Percentiles rank a stretch among this genome's conserved stretches.
phyloP scores from a whole-genome alignment of 176 grass and related monocot genomes.

The Aegilops bicornis region DNA sequence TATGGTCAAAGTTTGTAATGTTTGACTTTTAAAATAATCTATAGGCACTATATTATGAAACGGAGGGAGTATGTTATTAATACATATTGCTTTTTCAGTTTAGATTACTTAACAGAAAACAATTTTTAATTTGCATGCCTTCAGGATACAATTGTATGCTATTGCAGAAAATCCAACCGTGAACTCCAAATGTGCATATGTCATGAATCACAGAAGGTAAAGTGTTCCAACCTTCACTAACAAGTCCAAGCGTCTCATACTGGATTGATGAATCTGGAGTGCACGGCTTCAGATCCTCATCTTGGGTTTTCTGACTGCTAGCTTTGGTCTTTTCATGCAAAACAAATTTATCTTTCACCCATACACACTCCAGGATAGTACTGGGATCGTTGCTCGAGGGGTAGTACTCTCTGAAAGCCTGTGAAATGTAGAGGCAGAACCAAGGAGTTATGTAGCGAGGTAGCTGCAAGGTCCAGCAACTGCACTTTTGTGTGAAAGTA shows the following conservation, averaged over 20 bases:
- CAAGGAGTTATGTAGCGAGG: background rate
- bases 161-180: slow-evolving; percentile 2
- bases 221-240: slow-evolving; percentile 45
- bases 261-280: slow-evolving; percentile 32
- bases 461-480: slow-evolving; percentile 8
- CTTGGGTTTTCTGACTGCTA: slow-evolving; percentile 27
- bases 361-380: slow-evolving; percentile 49
- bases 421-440: background rate
- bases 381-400: slow-evolving; percentile 32
- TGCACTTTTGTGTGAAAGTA: background rate
- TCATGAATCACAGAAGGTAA: background rate
- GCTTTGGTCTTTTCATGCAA: slow-evolving; percentile 50
- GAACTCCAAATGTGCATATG: slow-evolving; percentile 21
- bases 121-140: background rate
- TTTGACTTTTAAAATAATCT: too few species aligned
- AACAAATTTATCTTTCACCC: slow-evolving; percentile 72
- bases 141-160: background rate
- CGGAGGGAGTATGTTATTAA: too few species aligned
- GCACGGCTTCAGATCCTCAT: slow-evolving; percentile 23
- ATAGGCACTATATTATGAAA: too few species aligned
- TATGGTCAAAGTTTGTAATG: too few species aligned
- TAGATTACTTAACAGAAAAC: background rate
- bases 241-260: slow-evolving; percentile 42
- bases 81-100: background rate
- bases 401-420: slow-evolving; percentile 76